Evolutionary conservation across 192 early-diverging fungal species (phyloP).

Genomic region (Entomortierella beljakovae): DNA sequence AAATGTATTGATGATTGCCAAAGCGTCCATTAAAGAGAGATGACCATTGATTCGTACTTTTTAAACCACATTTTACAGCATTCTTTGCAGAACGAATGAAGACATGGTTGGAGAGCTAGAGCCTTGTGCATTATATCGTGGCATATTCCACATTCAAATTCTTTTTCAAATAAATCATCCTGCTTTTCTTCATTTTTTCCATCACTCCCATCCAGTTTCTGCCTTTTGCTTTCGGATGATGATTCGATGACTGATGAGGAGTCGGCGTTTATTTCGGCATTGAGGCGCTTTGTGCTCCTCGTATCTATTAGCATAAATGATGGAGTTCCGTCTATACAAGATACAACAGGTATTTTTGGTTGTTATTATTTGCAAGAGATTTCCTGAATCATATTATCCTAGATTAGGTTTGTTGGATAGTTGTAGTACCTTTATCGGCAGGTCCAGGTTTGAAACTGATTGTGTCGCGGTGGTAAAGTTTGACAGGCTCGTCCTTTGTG

Average conservation of each 20-base stretch:
- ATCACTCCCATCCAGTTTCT: slow-evolving; percentile 4
- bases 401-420: not conserved
- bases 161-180: slow-evolving; percentile 36
- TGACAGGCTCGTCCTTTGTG: slow-evolving; percentile 12
- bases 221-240: slow-evolving; percentile 17
- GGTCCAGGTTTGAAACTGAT: slow-evolving; percentile 20
- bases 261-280: not conserved
- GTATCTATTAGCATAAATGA: slow-evolving; percentile 35
- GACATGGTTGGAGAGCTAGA: slow-evolving; percentile 44
- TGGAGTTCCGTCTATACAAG: not conserved
- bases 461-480: slow-evolving; percentile 30
- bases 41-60: slow-evolving; percentile 8
- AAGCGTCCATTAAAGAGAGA: not conserved
- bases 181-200: not conserved
- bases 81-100: slow-evolving; percentile 45
- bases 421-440: slow-evolving; percentile 4
- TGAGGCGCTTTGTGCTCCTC: slow-evolving; percentile 16
- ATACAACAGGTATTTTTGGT: not conserved
- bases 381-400: not conserved
- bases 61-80: slow-evolving; percentile 46
- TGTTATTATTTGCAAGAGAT: too few relatives aligned
- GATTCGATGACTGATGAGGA: not conserved
- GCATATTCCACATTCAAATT: slow-evolving; percentile 49
- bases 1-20: not conserved
- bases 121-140: slow-evolving; percentile 53